Conservation (phyloP, 2,329 filamentous ascomycete genomes). For the Boeremia exigua region DNA sequence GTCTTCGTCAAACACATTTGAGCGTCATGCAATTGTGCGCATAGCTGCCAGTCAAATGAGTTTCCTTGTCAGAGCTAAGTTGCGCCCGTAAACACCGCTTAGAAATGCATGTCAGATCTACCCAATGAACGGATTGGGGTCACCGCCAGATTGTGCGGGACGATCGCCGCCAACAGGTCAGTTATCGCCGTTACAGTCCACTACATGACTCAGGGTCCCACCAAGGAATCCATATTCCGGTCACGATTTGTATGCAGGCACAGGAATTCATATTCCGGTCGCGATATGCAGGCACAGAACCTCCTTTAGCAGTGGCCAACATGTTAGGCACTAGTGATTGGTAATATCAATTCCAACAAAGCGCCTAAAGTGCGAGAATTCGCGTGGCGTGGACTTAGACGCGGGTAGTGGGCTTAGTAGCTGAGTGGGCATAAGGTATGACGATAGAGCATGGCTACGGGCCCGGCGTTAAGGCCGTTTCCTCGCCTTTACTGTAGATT, state of each 20-base stretch:
- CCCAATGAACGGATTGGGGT: slow-evolving; percentile 1
- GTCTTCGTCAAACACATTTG: too few relatives aligned
- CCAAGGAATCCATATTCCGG: slow-evolving; percentile 7
- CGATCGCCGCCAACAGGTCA: slow-evolving; percentile 17
- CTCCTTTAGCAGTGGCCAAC: background rate
- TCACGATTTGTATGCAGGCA: too few relatives aligned
- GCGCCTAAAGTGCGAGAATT: slow-evolving; percentile 1
- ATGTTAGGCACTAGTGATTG: slow-evolving; percentile 10
- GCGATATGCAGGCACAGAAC: slow-evolving; percentile 12
- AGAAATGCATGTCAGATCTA: slow-evolving; percentile 1
- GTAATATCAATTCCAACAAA: slow-evolving; percentile 14
- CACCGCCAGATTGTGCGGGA: slow-evolving; percentile 3
- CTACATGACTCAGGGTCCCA: slow-evolving; percentile 10
- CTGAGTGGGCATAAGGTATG: slow-evolving; percentile 10
- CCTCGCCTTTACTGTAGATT: background rate
- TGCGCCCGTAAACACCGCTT: slow-evolving; percentile 6
- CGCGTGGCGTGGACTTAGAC: slow-evolving; percentile 8
- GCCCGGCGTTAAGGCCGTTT: slow-evolving; percentile 15
- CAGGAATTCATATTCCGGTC: slow-evolving; percentile 10
- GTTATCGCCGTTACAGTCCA: slow-evolving; percentile 5
- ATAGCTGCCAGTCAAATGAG: background rate
- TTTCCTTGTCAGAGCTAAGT: background rate
- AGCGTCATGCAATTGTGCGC: background rate
- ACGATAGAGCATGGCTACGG: slow-evolving; percentile 11
- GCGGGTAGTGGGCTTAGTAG: slow-evolving; percentile 3